Base-by-base conservation (phyloP, 768 basidiomycete species). In the Xerocomellus intermedius region DNA sequence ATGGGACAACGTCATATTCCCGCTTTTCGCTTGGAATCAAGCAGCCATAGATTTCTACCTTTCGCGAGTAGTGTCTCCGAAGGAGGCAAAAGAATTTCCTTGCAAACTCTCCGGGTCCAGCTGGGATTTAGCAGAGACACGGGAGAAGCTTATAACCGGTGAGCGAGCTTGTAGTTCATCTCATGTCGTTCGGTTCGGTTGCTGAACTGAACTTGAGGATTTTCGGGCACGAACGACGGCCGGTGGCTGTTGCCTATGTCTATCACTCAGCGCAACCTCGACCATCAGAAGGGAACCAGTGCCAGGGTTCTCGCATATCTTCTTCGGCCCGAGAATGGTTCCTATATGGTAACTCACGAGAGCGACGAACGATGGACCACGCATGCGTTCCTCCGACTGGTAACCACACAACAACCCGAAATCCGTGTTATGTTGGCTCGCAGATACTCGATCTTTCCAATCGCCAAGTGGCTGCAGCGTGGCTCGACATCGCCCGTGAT, bases 361-460 rank as follows among this genome's bases (percentile, higher is more conserved):
- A 41, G 33, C 10, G 52, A 48, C 3, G 14, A 46, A n/a, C 32
- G 55, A 30, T 26, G 42, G 19, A 46, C 22, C 3, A 50, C 63
- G 0, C n/a, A 4, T 1, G 14, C 52, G 8, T 30, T 68, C 46
- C 54, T 79, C 30, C 24, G 57, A 3, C 42, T 64, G 21, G 16
- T 82, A 2, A 62, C 68, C 4, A 10, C 43, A 2, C 71, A 78
- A 53, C 47, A 47, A 0, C 75, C 75, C 0, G 58, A 66, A 12
- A 68, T 82, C 13, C 70, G 71, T 35, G 77, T 82, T 14, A 83
- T 49, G 78, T 83, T 8, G 82, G 82, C 0, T 80, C 82, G 0
- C 82, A 83, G 58, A 77, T 83, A 50, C 69, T 83, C 4, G 81
- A 83, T 39, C 57, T 78, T 10, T 64, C 66, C n/a, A 83, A 80